Conservation (phyloP, 495 filamentous ascomycete species). For the Lasiosphaeria miniovina region DNA sequence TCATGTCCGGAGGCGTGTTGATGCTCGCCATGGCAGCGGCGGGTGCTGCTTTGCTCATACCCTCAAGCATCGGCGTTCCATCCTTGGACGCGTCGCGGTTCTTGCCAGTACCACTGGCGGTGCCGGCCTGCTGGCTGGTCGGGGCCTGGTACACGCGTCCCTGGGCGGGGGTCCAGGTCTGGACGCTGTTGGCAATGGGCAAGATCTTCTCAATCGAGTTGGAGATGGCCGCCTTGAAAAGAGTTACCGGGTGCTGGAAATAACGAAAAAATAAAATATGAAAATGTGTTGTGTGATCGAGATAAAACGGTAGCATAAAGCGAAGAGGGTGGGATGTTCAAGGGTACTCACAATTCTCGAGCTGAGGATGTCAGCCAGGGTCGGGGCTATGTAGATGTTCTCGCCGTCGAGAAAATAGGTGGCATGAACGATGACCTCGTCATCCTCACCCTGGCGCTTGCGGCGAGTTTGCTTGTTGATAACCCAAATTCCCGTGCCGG, state of each 20-base stretch:
- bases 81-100: constrained; percentile 47
- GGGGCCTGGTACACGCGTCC: constrained; percentile 69
- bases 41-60: constrained; percentile 21
- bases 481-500: constrained; percentile 78
- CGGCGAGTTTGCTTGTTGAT: constrained; percentile 83
- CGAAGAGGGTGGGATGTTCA: neutral
- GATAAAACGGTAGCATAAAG: neutral
- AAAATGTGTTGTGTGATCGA: constrained; percentile 1
- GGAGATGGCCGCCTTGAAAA: constrained; percentile 50
- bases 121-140: constrained; percentile 21
- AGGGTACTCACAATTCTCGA: constrained; percentile 62
- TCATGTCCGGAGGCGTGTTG: constrained; percentile 39
- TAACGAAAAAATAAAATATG: constrained; percentile 16
- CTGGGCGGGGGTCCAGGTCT: constrained; percentile 67
- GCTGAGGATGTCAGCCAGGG: constrained; percentile 70
- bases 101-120: constrained; percentile 31
- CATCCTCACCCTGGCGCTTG: constrained; percentile 53
- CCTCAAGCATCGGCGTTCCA: constrained; percentile 54
- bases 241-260: too few species aligned
- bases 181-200: constrained; percentile 50
- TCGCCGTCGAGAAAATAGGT: constrained; percentile 83
- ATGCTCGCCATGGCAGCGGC: constrained; percentile 32
- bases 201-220: constrained; percentile 68
- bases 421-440: constrained; percentile 68
- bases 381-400: constrained; percentile 87